These are phyloP conservation scores for Verticillium isaacii DNA, from an alignment of 2,329 filamentous ascomycete species.

Conservation along the genomic window DNA sequence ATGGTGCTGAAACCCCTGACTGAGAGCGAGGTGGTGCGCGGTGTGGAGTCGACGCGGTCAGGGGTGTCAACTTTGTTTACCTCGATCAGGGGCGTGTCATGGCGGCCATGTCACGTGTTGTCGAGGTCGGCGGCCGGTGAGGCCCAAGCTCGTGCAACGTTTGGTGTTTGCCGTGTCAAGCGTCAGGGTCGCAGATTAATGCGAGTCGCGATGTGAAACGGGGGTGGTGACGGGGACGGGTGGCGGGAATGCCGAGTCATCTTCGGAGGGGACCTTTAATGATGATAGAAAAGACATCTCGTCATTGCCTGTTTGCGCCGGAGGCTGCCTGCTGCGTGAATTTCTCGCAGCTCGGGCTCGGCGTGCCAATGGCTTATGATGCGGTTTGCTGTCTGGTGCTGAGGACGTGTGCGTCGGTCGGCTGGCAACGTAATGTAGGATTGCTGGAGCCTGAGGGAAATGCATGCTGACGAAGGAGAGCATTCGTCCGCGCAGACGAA, in stretches of 20 bases:
- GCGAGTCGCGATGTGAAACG: background rate
- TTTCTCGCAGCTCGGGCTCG: background rate
- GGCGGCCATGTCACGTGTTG: background rate
- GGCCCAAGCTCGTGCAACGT: background rate
- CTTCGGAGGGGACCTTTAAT: background rate
- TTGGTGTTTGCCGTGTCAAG: background rate
- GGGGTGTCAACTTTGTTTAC: slow-evolving; percentile 17
- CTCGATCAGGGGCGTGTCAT: background rate
- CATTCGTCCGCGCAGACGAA: background rate
- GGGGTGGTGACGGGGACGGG: background rate
- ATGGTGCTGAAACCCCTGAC: background rate
- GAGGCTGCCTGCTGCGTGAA: background rate
- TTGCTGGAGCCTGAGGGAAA: background rate
- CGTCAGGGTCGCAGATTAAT: background rate
- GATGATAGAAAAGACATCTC: background rate
- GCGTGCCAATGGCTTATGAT: background rate
- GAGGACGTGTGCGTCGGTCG: background rate
- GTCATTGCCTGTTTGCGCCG: too few relatives aligned
- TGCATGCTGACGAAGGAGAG: background rate
- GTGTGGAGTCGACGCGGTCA: slow-evolving; percentile 18
- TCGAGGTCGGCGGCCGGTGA: background rate
- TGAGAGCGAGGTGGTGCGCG: background rate
- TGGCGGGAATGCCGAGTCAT: background rate
- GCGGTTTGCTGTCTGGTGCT: background rate
- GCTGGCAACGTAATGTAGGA: too few relatives aligned